Evolutionary conservation across 2,329 filamentous ascomycete genomes (phyloP), one percentile per base, ranked within the genome.

Genomic region (Fusarium sp.): DNA sequence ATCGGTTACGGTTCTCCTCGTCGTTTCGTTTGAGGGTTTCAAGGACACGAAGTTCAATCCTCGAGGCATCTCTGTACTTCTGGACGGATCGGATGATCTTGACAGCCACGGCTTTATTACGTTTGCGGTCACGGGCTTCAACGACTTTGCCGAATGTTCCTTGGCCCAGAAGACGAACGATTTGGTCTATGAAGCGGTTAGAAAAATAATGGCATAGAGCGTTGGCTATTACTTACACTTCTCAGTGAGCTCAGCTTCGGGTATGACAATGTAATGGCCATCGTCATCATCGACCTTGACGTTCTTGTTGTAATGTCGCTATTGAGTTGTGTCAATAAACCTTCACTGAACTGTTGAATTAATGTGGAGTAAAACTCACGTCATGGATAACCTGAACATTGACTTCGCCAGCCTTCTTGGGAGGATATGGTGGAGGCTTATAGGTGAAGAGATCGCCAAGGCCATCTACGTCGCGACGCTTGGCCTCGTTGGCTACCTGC

Each of bases 71-170:
- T 46, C 96, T 91, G 77, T 99, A 99, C 79, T 99, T 99, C 77
- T 97, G 96, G 13, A 99, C 96, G 2, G 96, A 97, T 72, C 96
- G 91, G 71, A 99, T 98, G 79, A 99, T 97, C 80, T 99, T 99
- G 80, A 99, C 93, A 34, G 96, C 96, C 38, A 97, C 97, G 7
- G 85, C 78, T 77, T 94, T 93, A 72, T 91, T 91, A 67, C 89
- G 90, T 74, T 88, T 87, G 64, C 88, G 88, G 77, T 99, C 96
- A 72, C 88, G 90, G 53, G 96, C 96, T 79, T 97, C 92, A 18
- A 99, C 96, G 16, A 99, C 96, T 80, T 99, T 99, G 76, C 96
- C 96, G 77, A 99, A 99, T 0, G 96, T 99, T 68, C 96, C 96
- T 81, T 99, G 96, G 23, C 96, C 96, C 13, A 99, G 90, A 30